Evolutionary conservation across 169 alveolate genomes (phyloP).

Genomic region (Perkinsus chesapeaki): DNA sequence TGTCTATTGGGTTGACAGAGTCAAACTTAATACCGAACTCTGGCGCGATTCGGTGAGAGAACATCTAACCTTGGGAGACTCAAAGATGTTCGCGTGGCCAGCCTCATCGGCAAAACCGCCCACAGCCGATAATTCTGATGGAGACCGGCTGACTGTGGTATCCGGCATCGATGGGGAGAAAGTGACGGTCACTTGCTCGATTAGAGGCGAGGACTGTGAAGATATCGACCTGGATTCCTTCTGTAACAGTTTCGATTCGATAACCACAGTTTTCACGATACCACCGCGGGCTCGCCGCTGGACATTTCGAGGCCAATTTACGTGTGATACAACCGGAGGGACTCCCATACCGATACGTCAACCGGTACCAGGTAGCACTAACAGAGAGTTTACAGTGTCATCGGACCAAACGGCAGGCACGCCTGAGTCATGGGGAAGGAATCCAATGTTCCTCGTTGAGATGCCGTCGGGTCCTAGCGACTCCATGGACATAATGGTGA

Average conservation of each 20-base stretch:
- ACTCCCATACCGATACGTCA: neutral
- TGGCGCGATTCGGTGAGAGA: neutral
- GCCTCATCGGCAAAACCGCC: neutral
- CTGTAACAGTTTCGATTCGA: neutral
- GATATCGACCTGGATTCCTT: neutral
- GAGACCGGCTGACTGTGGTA: neutral
- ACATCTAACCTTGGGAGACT: neutral
- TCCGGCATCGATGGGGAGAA: neutral
- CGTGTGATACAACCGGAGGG: neutral
- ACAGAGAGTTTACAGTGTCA: neutral
- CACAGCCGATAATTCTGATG: neutral
- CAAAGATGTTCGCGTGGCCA: neutral
- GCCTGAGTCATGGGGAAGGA: neutral
- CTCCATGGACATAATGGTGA: neutral
- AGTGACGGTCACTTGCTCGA: neutral
- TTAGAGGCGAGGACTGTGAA: neutral
- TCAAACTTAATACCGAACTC: neutral
- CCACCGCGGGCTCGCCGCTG: neutral
- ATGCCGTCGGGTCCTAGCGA: neutral
- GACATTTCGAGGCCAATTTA: neutral
- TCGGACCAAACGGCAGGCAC: neutral
- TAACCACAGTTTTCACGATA: neutral
- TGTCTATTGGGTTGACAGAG: neutral
- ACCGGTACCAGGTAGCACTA: neutral
- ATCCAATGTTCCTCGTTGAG: neutral